Evolutionary conservation across 2,329 filamentous ascomycete species (phyloP).

Genomic region (Emergomyces orientalis): DNA sequence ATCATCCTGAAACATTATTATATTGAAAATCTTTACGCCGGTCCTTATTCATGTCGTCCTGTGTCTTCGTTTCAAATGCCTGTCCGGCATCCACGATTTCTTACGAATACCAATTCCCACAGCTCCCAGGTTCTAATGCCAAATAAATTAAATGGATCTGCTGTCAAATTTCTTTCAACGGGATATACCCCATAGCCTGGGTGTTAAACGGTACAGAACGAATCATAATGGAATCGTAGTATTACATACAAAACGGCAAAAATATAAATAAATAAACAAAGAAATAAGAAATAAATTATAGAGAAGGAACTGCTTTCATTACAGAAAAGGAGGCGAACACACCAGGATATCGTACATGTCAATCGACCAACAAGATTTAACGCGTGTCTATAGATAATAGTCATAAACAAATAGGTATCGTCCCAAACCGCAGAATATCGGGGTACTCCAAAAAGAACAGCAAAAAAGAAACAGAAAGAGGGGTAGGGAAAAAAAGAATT

Average conservation of each 20-base stretch:
- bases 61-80: not conserved
- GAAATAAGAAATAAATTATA: not conserved
- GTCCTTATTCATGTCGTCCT: not conserved
- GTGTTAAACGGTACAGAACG: not conserved
- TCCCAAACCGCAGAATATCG: not conserved
- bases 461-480: not conserved
- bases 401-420: not conserved
- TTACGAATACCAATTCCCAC: not conserved
- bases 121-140: not conserved
- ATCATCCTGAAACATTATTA: not conserved
- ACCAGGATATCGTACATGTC: not conserved
- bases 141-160: not conserved
- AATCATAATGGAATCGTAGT: not conserved
- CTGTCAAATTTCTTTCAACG: not conserved
- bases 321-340: not conserved
- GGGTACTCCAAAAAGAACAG: not conserved
- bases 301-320: not conserved
- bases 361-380: not conserved
- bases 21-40: not conserved
- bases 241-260: not conserved
- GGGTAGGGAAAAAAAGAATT: too few species aligned
- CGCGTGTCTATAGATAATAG: not conserved
- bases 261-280: not conserved
- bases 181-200: not conserved
- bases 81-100: not conserved